These are phyloP conservation scores for Nevesoporus exiguus DNA, from an alignment of 768 basidiomycete genomes.

Conservation along the genomic window DNA sequence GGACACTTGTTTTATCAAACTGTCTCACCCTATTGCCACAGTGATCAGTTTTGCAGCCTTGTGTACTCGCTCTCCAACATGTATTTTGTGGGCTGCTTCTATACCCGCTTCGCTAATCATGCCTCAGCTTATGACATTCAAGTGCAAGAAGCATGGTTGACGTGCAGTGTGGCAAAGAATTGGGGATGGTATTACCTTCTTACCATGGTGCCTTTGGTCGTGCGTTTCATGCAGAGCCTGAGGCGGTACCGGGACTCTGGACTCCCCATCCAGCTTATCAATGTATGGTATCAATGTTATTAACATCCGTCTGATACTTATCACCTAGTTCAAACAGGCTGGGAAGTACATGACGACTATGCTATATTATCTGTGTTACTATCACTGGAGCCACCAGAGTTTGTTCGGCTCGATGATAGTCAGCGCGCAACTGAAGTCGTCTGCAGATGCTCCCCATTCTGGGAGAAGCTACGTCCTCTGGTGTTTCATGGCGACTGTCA, in stretches of 20 bases:
- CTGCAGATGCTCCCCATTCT: constrained; percentile 32
- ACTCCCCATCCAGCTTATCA: constrained; percentile 75
- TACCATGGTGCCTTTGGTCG: constrained; percentile 61
- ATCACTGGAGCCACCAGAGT: constrained; percentile 72
- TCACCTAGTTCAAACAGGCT: constrained; percentile 45
- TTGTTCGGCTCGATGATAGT: background rate
- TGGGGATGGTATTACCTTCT: constrained; percentile 67
- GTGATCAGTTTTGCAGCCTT: constrained; percentile 82
- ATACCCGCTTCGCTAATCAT: constrained; percentile 31
- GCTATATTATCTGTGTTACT: constrained; percentile 63
- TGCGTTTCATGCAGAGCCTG: constrained; percentile 82
- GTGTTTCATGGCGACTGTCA: constrained; percentile 59
- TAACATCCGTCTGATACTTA: background rate
- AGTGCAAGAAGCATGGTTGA: constrained; percentile 47
- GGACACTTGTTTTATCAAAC: background rate
- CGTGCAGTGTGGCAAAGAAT: constrained; percentile 37
- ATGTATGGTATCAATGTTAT: constrained; percentile 46
- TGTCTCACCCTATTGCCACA: constrained; percentile 27
- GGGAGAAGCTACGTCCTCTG: constrained; percentile 64
- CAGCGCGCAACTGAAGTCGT: background rate
- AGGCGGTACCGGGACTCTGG: constrained; percentile 82
- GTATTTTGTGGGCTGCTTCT: constrained; percentile 73
- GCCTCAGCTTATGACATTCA: constrained; percentile 10
- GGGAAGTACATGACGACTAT: constrained; percentile 80
- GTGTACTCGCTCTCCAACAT: constrained; percentile 70